phyloP scores from a whole-genome alignment of 2,329 filamentous ascomycete species.

The Sclerotinia trifoliorum region DNA sequence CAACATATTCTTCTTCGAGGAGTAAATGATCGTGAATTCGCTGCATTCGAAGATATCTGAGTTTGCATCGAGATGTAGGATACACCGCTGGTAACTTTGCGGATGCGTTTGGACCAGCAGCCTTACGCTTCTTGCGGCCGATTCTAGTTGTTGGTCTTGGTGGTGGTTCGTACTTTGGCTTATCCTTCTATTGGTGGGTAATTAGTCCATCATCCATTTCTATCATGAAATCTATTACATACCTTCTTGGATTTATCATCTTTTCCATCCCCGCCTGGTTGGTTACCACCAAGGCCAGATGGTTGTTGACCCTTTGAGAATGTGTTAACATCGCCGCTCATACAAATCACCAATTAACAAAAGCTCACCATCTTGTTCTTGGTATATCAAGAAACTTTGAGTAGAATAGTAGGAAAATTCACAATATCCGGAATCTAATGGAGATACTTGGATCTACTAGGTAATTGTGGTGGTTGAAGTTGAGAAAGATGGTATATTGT shows the following conservation, averaged over 20 bases:
- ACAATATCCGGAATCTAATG: neutral
- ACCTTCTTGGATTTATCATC: constrained; percentile 96
- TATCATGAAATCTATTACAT: constrained; percentile 32
- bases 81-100: constrained; percentile 93
- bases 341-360: constrained; percentile 18
- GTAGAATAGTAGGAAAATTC: neutral
- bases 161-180: constrained; percentile 99
- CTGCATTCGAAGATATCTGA: constrained; percentile 96
- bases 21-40: constrained; percentile 96
- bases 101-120: constrained; percentile 85
- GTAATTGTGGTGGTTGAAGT: constrained; percentile 29
- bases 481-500: constrained; percentile 21
- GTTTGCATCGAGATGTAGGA: constrained; percentile 95
- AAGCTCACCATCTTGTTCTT: constrained; percentile 37
- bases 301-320: constrained; percentile 46
- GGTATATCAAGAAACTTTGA: constrained; percentile 22
- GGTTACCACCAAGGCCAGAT: constrained; percentile 44
- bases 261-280: constrained; percentile 68
- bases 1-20: constrained; percentile 96
- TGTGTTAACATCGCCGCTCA: constrained; percentile 29
- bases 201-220: constrained; percentile 27
- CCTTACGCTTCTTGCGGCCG: constrained; percentile 98
- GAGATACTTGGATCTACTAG: constrained; percentile 24
- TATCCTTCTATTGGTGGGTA: constrained; percentile 75
- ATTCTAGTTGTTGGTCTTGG: constrained; percentile 95